Evolutionary conservation across 2,329 filamentous ascomycete genomes (phyloP).

Genomic region (Colletotrichum eleusines): DNA sequence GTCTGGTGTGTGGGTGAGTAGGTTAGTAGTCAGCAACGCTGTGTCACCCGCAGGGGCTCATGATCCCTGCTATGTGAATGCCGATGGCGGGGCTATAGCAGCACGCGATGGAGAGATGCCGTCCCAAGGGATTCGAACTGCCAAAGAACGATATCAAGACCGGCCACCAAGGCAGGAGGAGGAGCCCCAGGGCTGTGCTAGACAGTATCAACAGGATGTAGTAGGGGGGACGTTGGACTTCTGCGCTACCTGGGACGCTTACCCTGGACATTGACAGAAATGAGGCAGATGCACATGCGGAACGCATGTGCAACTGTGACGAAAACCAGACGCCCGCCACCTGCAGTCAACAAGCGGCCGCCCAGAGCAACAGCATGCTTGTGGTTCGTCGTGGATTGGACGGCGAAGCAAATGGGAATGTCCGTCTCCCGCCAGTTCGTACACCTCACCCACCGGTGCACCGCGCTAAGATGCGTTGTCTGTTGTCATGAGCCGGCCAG

Average conservation of each 20-base stretch:
- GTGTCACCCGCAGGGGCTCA: slow-evolving; percentile 20
- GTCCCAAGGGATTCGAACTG: slow-evolving; percentile 28
- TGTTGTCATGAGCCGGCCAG: slow-evolving; percentile 23
- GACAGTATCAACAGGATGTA: background rate
- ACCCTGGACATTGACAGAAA: slow-evolving; percentile 18
- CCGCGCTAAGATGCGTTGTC: slow-evolving; percentile 21
- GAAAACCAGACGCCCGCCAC: slow-evolving; percentile 20
- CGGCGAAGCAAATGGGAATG: slow-evolving; percentile 35
- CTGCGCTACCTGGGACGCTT: background rate
- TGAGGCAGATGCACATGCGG: slow-evolving; percentile 30
- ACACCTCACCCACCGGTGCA: slow-evolving; percentile 24
- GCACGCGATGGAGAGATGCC: slow-evolving; percentile 14
- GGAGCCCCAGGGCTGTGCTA: slow-evolving; percentile 13
- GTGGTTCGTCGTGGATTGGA: slow-evolving; percentile 34
- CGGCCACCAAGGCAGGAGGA: background rate
- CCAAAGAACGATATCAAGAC: slow-evolving; percentile 6
- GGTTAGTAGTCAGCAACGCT: slow-evolving; percentile 3
- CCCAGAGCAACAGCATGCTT: slow-evolving; percentile 17
- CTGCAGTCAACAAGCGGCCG: slow-evolving; percentile 32
- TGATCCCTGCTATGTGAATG: slow-evolving; percentile 25
- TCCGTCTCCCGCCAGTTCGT: slow-evolving; percentile 32
- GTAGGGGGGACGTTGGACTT: background rate
- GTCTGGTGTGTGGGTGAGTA: slow-evolving; percentile 17
- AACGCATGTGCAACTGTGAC: slow-evolving; percentile 31
- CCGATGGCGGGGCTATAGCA: slow-evolving; percentile 6